Percentiles rank a stretch among this genome's conserved stretches.
phyloP scores from a whole-genome alignment of 495 filamentous ascomycete genomes.

The Pseudoneurospora amorphoporcata region DNA sequence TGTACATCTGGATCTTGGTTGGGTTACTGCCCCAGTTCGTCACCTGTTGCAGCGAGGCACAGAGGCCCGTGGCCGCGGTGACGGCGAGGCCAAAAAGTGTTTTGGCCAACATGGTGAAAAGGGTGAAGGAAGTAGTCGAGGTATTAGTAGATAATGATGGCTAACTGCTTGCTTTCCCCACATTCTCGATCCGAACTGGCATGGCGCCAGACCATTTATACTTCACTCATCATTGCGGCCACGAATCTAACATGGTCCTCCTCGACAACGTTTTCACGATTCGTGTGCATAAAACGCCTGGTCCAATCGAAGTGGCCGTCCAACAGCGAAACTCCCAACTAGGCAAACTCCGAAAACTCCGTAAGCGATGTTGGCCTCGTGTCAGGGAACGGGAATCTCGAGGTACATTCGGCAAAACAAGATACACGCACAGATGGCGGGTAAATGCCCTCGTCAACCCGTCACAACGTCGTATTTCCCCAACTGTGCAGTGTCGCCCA shows the following conservation, averaged over 20 bases:
- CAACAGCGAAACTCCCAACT: not conserved
- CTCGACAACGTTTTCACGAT: not conserved
- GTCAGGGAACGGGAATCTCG: not conserved
- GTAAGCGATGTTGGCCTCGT: not conserved
- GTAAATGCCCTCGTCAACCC: not conserved
- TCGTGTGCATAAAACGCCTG: not conserved
- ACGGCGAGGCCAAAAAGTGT: conserved; percentile 12
- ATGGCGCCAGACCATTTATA: not conserved
- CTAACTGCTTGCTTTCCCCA: not conserved
- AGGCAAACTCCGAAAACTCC: not conserved
- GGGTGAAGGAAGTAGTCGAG: not conserved
- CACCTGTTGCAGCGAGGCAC: conserved; percentile 28
- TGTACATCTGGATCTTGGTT: conserved; percentile 27
- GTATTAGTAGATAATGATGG: not conserved
- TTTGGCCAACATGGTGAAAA: conserved; percentile 10
- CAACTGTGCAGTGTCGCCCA: not conserved
- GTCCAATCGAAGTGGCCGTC: not conserved
- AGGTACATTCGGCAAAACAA: not conserved
- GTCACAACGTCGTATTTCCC: not conserved
- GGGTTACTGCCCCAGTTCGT: conserved; percentile 28
- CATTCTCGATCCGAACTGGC: not conserved
- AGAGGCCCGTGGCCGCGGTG: conserved; percentile 7
- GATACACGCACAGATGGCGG: not conserved
- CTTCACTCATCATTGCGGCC: not conserved
- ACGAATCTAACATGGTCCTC: not conserved